Evolutionary conservation across 352 stramenopile genomes (phyloP).

Genomic region (Globisporangium nunn): DNA sequence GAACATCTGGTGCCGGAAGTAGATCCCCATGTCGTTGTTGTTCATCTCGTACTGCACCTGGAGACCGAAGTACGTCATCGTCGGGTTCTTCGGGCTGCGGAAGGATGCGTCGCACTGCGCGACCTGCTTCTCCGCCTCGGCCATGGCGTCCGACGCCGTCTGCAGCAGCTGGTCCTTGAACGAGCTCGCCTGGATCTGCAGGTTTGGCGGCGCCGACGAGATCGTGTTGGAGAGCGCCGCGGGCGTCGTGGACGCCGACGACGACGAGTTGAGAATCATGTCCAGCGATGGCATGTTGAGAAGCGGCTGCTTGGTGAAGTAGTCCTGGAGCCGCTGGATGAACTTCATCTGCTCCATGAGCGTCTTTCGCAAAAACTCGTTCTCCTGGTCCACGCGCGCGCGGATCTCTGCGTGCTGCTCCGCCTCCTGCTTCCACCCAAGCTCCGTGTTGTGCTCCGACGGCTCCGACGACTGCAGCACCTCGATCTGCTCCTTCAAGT

Average conservation of each 20-base stretch:
- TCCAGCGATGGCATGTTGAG: constrained; percentile 86
- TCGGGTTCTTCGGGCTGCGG: constrained; percentile 76
- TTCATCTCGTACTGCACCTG: constrained; percentile 86
- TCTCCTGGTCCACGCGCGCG: constrained; percentile 83
- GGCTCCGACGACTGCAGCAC: constrained; percentile 84
- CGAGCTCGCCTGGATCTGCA: constrained; percentile 71
- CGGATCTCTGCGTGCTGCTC: constrained; percentile 86
- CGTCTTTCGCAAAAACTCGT: constrained; percentile 85
- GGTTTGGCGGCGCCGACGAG: constrained; percentile 38
- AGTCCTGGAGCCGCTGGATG: constrained; percentile 85
- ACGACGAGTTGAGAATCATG: constrained; percentile 80
- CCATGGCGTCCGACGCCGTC: constrained; percentile 54
- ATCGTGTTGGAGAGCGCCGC: constrained; percentile 64
- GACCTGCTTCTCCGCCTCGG: constrained; percentile 51
- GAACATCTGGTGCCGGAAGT: constrained; percentile 81
- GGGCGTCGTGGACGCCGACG: constrained; percentile 45
- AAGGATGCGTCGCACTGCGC: constrained; percentile 70
- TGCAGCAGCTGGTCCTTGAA: constrained; percentile 77
- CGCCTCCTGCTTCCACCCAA: constrained; percentile 86
- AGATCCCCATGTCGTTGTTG: constrained; percentile 84
- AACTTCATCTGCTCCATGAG: constrained; percentile 91
- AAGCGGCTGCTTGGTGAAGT: constrained; percentile 87
- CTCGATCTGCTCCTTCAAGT: constrained; percentile 87
- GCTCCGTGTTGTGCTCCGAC: constrained; percentile 85
- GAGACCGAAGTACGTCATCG: constrained; percentile 86